Evolutionary conservation across 208 protist species (phyloP), one percentile per base, ranked within the genome.

Genomic region (Blechomonas ayalai): DNA sequence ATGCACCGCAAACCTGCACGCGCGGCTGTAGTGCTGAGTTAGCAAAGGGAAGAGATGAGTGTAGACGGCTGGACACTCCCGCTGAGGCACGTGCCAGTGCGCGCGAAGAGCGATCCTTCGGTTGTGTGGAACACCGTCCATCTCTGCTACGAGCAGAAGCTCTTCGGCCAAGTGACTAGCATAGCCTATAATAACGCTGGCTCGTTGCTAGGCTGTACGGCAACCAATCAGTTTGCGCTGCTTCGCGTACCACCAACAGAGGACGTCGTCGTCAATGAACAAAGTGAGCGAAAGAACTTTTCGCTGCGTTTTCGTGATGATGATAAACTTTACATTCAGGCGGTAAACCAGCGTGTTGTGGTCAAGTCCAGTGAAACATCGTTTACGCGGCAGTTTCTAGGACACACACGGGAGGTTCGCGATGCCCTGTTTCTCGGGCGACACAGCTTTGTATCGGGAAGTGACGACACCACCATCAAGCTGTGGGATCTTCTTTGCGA

Each of bases 101-200:
- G 48, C 23, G 39, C 69, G 9, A 72, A 64, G 29, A 72, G 73
- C 52, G 75, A 86, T 40, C 36, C 39, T 12, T 75, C 72, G 1
- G 44, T 85, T 5, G 65, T 78, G 47, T 92, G 83, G 80, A 88
- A 89, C 36, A 85, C 65, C 39, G 56, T 70, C 8, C 54, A 69
- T 36, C 25, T 89, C 16, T 92, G 79, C 58, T 92, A 92, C 50
- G 83, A 92, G 51, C 83, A 92, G 58, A 73, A 72, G 8, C 62
- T 92, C 19, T 92, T 92, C 44, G 83, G 83, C 16, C 79, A 84
- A 36, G 58, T 92, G 10, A 89, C 75, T 2, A 67, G 58, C 42
- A 9, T 84, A 25, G 36, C 47, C 19, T 92, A 89, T 56, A 87
- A 77, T 29, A 51, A 70, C 40, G 15, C 51, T n/a, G 83, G 83